Evolutionary conservation across 2,329 filamentous ascomycete genomes (phyloP).

Genomic region (Neopestalotiopsis rosae): DNA sequence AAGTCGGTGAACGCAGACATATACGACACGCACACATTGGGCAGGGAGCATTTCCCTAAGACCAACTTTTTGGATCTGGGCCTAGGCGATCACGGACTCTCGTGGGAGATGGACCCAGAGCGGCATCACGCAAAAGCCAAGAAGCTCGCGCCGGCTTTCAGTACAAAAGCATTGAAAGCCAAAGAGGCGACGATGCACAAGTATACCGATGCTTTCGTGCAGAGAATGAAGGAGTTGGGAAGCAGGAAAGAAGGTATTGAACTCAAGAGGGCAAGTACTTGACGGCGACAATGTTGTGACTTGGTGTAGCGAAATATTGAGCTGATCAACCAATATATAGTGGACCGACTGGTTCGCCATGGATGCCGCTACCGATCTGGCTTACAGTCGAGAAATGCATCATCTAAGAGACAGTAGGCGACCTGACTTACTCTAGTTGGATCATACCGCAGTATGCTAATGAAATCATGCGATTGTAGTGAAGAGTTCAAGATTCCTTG

Average conservation of each 20-base stretch:
- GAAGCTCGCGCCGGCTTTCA: conserved; percentile 25
- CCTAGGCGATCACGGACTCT: background rate
- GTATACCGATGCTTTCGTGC: conserved; percentile 25
- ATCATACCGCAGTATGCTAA: no score
- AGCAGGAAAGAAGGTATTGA: background rate
- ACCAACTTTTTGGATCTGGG: background rate
- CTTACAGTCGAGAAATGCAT: no score
- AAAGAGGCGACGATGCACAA: conserved; percentile 24
- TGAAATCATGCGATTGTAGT: conserved; percentile 4
- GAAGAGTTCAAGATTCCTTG: conserved; percentile 17
- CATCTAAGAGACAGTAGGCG: no score
- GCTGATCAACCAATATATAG: no score
- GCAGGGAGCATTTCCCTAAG: background rate
- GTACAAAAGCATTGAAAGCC: conserved; percentile 22
- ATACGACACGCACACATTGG: background rate
- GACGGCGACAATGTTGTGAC: no score
- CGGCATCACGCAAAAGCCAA: conserved; percentile 22
- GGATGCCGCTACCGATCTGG: no score
- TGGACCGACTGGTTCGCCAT: no score
- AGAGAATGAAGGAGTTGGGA: conserved; percentile 23
- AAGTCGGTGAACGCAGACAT: background rate
- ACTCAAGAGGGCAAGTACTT: background rate
- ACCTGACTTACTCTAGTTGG: no score
- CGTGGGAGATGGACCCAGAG: background rate
- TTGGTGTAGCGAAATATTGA: no score